These are phyloP conservation scores for Vigna hirtella DNA, from an alignment of 306 rosid genomes.

Conservation along the genomic window DNA sequence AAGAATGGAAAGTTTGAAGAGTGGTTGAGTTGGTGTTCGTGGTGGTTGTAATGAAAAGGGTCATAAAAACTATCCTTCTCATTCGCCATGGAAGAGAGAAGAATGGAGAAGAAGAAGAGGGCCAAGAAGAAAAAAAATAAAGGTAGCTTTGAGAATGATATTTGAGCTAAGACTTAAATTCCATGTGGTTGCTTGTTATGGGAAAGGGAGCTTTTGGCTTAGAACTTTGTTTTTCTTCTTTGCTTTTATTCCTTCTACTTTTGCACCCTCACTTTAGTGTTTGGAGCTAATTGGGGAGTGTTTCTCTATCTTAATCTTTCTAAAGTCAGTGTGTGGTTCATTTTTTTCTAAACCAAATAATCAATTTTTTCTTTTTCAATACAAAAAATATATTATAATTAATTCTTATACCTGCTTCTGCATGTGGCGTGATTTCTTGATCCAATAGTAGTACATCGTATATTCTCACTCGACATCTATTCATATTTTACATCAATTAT, in stretches of 20 bases:
- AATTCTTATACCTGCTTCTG: slow-evolving; percentile 32
- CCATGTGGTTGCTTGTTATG: slow-evolving; percentile 52
- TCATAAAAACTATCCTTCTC: slow-evolving; percentile 50
- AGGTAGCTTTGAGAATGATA: slow-evolving; percentile 50
- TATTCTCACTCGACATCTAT: slow-evolving; percentile 6
- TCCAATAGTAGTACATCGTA: slow-evolving; percentile 21
- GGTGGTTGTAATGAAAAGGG: slow-evolving; percentile 66
- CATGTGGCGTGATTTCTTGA: slow-evolving; percentile 46
- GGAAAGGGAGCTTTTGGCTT: slow-evolving; percentile 56
- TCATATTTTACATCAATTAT: not conserved
- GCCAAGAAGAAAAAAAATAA: slow-evolving; percentile 13
- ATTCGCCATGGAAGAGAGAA: slow-evolving; percentile 61
- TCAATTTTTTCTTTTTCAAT: not conserved
- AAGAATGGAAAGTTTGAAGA: slow-evolving; percentile 50
- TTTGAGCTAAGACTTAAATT: slow-evolving; percentile 51
- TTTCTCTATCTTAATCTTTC: slow-evolving; percentile 28
- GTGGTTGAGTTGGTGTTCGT: slow-evolving; percentile 55
- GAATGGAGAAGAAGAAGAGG: slow-evolving; percentile 16
- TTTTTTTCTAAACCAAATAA: not conserved
- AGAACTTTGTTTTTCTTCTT: slow-evolving; percentile 47
- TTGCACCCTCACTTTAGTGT: slow-evolving; percentile 41
- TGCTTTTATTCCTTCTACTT: slow-evolving; percentile 44
- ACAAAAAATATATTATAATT: not conserved
- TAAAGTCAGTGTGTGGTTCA: slow-evolving; percentile 7
- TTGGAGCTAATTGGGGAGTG: slow-evolving; percentile 44